Percentiles rank a stretch among this genome's conserved stretches.
Conservation (phyloP, 768 basidiomycete genomes). For the Russula olivacea region DNA sequence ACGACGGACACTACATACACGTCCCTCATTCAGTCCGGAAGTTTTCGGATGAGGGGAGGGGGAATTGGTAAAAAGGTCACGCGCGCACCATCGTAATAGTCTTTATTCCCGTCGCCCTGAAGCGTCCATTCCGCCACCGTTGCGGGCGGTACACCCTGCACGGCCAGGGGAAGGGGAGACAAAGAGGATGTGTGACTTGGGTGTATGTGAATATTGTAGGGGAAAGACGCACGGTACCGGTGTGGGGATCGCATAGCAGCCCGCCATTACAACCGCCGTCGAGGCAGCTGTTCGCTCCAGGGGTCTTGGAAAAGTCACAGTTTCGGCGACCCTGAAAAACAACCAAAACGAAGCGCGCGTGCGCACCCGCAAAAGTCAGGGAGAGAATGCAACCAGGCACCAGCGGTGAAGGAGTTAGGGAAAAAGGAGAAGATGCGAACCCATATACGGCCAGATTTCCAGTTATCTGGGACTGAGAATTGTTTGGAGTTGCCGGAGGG, state of each 20-base stretch:
- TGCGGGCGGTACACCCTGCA: conserved; percentile 60
- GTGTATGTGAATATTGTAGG: not conserved
- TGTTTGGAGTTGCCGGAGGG: conserved; percentile 18
- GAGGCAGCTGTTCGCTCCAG: conserved; percentile 26
- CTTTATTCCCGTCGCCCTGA: conserved; percentile 36
- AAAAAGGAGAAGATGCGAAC: conserved; percentile 18
- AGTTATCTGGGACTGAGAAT: conserved; percentile 28
- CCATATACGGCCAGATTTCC: conserved; percentile 29
- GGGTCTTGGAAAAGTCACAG: conserved; percentile 26
- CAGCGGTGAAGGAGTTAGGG: not conserved
- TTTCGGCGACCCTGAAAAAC: conserved; percentile 25
- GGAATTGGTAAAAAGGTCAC: not conserved
- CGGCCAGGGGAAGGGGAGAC: not conserved
- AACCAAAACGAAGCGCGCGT: not conserved
- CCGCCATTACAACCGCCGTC: conserved; percentile 30
- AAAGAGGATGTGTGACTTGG: not conserved
- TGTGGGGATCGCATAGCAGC: conserved; percentile 26
- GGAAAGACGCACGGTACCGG: conserved; percentile 25
- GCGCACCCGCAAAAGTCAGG: not conserved
- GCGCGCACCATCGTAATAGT: conserved; percentile 54
- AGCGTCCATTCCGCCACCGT: conserved; percentile 67
- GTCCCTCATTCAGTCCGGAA: too few relatives aligned
- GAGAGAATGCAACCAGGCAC: not conserved
- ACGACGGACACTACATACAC: conserved; percentile 56
- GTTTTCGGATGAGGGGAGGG: too few relatives aligned